phyloP scores from a whole-genome alignment of 2,329 filamentous ascomycete species.

The Fusarium sp. region DNA sequence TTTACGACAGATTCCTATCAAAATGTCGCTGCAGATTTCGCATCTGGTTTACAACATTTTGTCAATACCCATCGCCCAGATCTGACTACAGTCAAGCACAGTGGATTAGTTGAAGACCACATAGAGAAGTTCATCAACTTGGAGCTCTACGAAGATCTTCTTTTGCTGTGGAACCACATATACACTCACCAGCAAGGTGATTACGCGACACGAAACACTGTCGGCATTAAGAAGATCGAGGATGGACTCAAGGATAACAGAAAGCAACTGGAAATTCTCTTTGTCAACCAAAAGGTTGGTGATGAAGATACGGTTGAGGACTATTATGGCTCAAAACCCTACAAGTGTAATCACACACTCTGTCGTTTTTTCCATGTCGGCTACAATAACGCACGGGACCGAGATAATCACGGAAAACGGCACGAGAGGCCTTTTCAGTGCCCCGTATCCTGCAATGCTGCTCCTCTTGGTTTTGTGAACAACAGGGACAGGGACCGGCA shows the following conservation, averaged over 20 bases:
- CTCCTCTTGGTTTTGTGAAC: background rate
- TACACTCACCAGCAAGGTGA: slow-evolving; percentile 8
- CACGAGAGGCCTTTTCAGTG: background rate
- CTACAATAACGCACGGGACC: background rate
- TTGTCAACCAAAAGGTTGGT: background rate
- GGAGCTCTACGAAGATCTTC: background rate
- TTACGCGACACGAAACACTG: background rate
- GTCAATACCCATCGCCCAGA: background rate
- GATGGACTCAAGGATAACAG: background rate
- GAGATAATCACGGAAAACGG: background rate
- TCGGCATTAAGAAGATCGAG: background rate
- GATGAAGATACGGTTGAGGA: background rate
- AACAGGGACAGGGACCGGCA: background rate
- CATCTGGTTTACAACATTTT: background rate
- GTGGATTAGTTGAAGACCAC: fast-evolving
- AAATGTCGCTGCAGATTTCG: fast-evolving
- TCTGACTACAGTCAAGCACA: fast-evolving
- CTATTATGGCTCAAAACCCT: background rate
- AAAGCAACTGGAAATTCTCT: background rate
- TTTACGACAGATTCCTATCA: fast-evolving
- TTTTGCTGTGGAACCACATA: background rate
- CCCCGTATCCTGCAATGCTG: background rate
- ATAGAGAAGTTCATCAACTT: fast-evolving
- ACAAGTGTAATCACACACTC: background rate
- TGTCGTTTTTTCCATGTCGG: slow-evolving; percentile 7